These are phyloP conservation scores for Mollisiaceae sp. DNA, from an alignment of 2,329 filamentous ascomycete species.

Conservation along the genomic window DNA sequence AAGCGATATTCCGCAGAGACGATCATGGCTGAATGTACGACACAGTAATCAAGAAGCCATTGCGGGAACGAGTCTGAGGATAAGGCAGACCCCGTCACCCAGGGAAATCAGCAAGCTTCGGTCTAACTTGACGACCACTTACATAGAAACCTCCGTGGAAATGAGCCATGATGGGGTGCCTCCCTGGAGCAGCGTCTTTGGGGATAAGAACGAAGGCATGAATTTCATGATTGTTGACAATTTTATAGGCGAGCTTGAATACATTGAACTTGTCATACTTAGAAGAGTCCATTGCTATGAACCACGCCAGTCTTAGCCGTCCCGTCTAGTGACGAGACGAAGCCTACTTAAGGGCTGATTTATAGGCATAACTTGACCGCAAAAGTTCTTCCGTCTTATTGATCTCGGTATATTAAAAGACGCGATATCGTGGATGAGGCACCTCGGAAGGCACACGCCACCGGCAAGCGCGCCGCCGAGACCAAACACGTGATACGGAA, in stretches of 20 bases:
- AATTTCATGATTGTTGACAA: constrained; percentile 26
- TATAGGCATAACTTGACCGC: not conserved
- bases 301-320: not conserved
- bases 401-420: not conserved
- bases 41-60: constrained; percentile 48
- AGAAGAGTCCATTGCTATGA: constrained; percentile 25
- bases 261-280: constrained; percentile 27
- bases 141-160: constrained; percentile 31
- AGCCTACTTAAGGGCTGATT: not conserved
- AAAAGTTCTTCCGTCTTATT: not conserved
- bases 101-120: not conserved
- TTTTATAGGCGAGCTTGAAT: constrained; percentile 27
- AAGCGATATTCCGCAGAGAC: constrained; percentile 57
- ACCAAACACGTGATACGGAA: not conserved
- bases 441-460: not conserved
- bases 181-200: constrained; percentile 20
- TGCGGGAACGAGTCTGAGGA: constrained; percentile 38
- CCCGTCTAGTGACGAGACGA: not conserved
- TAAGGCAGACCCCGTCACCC: constrained; percentile 20
- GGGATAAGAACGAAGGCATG: constrained; percentile 25
- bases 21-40: constrained; percentile 48
- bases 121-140: not conserved
- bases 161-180: constrained; percentile 24
- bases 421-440: too few species aligned
- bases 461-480: too few species aligned